Percentiles rank a stretch among this genome's conserved stretches.
phyloP scores from a whole-genome alignment of 2,329 filamentous ascomycete genomes.

The Atkinsonella texensis region DNA sequence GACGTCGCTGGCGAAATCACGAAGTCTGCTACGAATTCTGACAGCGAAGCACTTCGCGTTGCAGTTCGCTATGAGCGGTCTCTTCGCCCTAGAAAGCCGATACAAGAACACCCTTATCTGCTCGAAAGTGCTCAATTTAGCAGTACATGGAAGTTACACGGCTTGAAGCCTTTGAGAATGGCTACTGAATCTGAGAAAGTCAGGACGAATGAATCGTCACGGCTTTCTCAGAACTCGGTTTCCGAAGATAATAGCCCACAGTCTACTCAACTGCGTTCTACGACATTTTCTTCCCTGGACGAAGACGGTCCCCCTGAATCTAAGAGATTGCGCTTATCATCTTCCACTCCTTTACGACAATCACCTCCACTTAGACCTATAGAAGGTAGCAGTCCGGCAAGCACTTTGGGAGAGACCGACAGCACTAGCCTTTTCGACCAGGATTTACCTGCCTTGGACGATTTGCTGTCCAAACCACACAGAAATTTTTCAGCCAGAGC shows the following conservation, averaged over 20 bases:
- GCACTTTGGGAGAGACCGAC: slow-evolving; percentile 24
- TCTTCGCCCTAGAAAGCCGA: slow-evolving; percentile 46
- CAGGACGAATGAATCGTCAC: slow-evolving; percentile 32
- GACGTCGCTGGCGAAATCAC: background rate
- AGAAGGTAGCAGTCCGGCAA: slow-evolving; percentile 21
- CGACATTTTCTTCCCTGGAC: slow-evolving; percentile 21
- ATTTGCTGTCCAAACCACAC: slow-evolving; percentile 17
- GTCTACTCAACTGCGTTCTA: slow-evolving; percentile 19
- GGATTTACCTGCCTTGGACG: slow-evolving; percentile 25
- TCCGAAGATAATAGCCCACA: slow-evolving; percentile 41
- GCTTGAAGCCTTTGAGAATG: slow-evolving; percentile 39
- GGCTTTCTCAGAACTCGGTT: slow-evolving; percentile 42
- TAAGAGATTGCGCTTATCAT: slow-evolving; percentile 13
- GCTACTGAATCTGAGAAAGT: slow-evolving; percentile 17
- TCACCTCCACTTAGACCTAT: slow-evolving; percentile 14
- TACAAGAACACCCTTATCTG: slow-evolving; percentile 47
- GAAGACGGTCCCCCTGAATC: slow-evolving; percentile 10
- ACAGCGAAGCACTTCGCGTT: slow-evolving; percentile 13
- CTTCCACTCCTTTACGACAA: slow-evolving; percentile 19
- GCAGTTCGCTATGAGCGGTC: slow-evolving; percentile 31
- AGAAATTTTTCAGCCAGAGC: slow-evolving; percentile 8
- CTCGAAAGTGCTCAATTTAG: slow-evolving; percentile 44
- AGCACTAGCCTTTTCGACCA: slow-evolving; percentile 24
- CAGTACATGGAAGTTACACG: slow-evolving; percentile 39
- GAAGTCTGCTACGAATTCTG: background rate